Evolutionary conservation across 2,329 filamentous ascomycete genomes (phyloP).

Genomic region (Colletotrichum falcatum): DNA sequence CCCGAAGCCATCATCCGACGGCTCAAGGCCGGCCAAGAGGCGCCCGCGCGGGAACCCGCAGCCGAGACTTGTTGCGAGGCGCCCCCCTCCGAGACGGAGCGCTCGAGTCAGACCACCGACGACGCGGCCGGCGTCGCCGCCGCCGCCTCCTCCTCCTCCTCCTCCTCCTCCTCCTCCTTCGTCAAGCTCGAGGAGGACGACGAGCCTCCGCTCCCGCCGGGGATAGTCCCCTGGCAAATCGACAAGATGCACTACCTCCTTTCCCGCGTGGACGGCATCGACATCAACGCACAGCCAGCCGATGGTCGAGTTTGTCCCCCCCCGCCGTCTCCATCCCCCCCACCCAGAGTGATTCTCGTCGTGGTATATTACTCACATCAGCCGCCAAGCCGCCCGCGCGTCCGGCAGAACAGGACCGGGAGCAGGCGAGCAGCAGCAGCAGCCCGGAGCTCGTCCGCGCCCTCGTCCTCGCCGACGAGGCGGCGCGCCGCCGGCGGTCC

Average conservation of each 20-base stretch:
- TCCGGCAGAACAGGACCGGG: background rate
- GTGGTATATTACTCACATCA: background rate
- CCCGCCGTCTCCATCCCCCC: too few relatives aligned
- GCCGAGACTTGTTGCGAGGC: background rate
- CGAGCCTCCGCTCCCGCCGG: background rate
- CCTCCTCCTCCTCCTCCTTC: too few relatives aligned
- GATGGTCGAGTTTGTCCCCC: background rate
- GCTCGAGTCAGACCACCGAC: background rate
- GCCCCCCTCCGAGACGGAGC: background rate
- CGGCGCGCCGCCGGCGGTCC: background rate
- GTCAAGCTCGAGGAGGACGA: conserved; percentile 16
- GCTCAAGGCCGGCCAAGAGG: background rate
- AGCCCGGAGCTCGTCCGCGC: conserved; percentile 1
- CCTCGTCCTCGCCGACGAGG: conserved; percentile 2
- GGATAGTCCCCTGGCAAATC: conserved; percentile 16
- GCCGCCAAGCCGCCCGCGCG: background rate
- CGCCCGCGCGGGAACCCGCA: background rate
- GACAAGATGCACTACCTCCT: conserved; percentile 36
- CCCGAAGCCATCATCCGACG: conserved; percentile 17
- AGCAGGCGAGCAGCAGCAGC: too few relatives aligned
- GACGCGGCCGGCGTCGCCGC: background rate
- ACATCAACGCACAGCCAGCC: background rate
- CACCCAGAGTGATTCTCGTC: too few relatives aligned
- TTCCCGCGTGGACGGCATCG: conserved; percentile 8
- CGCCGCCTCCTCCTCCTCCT: too few relatives aligned